phyloP scores from a whole-genome alignment of 1,139 yeast genomes.

The Geotrichum histeridarum region DNA sequence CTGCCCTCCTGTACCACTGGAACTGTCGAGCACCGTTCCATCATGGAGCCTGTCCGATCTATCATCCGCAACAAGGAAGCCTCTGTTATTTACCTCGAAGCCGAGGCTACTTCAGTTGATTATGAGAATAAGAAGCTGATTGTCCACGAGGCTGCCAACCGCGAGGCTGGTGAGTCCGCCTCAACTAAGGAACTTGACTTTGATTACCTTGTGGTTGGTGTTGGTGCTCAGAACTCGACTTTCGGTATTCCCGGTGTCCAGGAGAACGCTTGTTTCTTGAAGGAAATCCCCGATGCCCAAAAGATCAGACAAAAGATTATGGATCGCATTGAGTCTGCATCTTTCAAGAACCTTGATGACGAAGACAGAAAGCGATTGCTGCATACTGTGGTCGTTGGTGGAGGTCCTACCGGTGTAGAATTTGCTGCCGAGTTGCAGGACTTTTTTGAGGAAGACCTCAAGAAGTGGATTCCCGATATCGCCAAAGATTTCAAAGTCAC shows the following conservation, averaged over 20 bases:
- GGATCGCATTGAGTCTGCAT: conserved; percentile 80
- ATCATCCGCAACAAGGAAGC: conserved; percentile 69
- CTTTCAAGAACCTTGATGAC: conserved; percentile 66
- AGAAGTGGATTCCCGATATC: conserved; percentile 83
- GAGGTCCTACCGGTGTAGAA: conserved; percentile 97
- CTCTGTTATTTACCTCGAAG: conserved; percentile 82
- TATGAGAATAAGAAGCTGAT: conserved; percentile 57
- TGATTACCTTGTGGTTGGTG: conserved; percentile 82
- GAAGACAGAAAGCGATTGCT: conserved; percentile 76
- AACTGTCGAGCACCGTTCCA: conserved; percentile 83
- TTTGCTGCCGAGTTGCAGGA: conserved; percentile 94
- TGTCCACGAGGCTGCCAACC: conserved; percentile 44
- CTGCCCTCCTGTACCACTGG: conserved; percentile 94
- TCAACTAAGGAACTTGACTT: conserved; percentile 39
- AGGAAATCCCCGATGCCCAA: conserved; percentile 80
- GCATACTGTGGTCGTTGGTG: conserved; percentile 85
- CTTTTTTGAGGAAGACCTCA: conserved; percentile 84
- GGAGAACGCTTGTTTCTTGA: conserved; percentile 78
- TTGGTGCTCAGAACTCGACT: conserved; percentile 89
- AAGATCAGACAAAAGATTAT: conserved; percentile 69
- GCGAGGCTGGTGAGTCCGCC: conserved; percentile 12
- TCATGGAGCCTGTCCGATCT: conserved; percentile 77
- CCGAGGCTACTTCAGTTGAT: conserved; percentile 82
- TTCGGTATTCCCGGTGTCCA: conserved; percentile 92
- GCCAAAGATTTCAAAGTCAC: conserved; percentile 76